Percentiles rank a stretch among this genome's conserved stretches.
Evolutionary conservation across 257 asterid genomes (phyloP).

Genomic region (Knoxia roxburghii): DNA sequence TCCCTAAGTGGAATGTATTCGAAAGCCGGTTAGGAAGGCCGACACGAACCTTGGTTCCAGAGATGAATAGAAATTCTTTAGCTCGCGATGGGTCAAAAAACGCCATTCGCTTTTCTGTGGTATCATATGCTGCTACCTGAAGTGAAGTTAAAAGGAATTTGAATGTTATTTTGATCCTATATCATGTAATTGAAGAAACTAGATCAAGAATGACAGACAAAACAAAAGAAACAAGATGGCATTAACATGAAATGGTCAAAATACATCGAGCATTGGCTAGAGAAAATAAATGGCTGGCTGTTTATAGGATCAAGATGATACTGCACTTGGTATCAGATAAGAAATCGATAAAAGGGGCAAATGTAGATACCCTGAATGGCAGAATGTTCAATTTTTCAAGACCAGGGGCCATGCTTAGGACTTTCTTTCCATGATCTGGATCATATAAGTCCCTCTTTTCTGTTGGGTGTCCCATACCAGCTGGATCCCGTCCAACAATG

Average conservation of each 20-base stretch:
- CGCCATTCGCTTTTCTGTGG: conserved; percentile 58
- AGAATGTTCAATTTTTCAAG: conserved; percentile 69
- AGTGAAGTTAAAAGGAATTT: neutral
- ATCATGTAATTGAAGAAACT: neutral
- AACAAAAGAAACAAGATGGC: neutral
- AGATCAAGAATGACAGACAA: neutral
- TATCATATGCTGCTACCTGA: conserved; percentile 91
- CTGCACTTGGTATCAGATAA: neutral
- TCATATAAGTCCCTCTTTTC: conserved; percentile 81
- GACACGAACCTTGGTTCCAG: conserved; percentile 68
- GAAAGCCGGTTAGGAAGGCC: neutral
- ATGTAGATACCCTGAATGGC: conserved; percentile 60
- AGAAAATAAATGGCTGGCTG: neutral
- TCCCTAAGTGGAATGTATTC: neutral
- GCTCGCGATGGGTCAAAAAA: conserved; percentile 84
- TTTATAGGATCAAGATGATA: neutral
- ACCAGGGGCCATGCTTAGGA: conserved; percentile 87
- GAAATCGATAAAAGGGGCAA: neutral
- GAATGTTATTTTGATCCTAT: neutral
- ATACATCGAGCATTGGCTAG: neutral
- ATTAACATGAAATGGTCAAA: neutral
- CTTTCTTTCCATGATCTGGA: conserved; percentile 89
- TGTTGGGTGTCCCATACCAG: conserved; percentile 87
- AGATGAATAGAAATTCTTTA: conserved; percentile 71
- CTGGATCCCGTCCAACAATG: conserved; percentile 90